Evolutionary conservation across 192 early-diverging fungal genomes (phyloP), one percentile per base, ranked within the genome.

Genomic region (Coemansia sp.): DNA sequence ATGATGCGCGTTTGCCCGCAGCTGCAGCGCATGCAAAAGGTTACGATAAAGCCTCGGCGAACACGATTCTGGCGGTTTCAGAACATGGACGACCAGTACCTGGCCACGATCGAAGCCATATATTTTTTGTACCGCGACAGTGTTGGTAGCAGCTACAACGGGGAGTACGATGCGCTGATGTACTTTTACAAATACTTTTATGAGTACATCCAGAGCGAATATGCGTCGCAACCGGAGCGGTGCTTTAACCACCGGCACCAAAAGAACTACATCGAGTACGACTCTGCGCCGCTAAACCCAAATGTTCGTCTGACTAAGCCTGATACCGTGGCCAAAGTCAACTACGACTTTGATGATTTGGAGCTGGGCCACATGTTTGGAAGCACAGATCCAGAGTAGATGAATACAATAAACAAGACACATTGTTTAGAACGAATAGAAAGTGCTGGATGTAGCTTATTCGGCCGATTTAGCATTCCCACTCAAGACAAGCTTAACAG

Each of bases 61-160:
- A 98, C 96, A 5, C 68, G 89, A 56, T 98, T 96, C 69, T 98
- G 94, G 94, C 81, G 96, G 58, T 93, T 88, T 72, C 96, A 98
- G 73, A 81, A 84, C 49, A 81, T 86, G 32, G 86, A 86, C 19
- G 86, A 89, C 14, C 73, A 84, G 56, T 84, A 90, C 59, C 71
- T 98, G 53, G 92, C 96, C 0, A 98, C 96, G 2, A 96, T 98
- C 45, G 96, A 98, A 71, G 96, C 96, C 4, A 91, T 96, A 22
- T 98, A 98, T 58, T 98, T 90, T 69, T 87, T 96, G 60, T 93
- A 89, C 75, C 83, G 88, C 37, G 96, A 96, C 72, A 94, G 90
- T 72, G 74, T 83, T 21, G 74, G 75, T 37, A 37, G 19, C 45
- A 58, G 64, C 1, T 93, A 93, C 76, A 74, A 84, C 49, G 93